These are phyloP conservation scores for Usnea hakonensis DNA, from an alignment of 495 filamentous ascomycete genomes.

Conservation along the genomic window DNA sequence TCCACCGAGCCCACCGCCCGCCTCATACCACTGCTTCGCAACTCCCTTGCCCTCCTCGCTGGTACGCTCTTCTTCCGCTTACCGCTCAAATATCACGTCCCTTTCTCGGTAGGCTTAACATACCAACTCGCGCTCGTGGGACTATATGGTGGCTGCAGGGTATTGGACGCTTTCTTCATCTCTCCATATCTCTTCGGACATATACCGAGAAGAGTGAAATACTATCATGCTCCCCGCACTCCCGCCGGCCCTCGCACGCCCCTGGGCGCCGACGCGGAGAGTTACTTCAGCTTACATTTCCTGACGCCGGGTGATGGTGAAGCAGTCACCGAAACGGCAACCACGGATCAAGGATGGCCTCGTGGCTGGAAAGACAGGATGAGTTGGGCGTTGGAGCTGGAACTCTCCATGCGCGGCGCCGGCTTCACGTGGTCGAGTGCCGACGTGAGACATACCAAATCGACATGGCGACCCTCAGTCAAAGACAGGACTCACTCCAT, in stretches of 20 bases:
- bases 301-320: conserved; percentile 13
- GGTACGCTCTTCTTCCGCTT: conserved; percentile 22
- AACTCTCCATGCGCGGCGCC: conserved; percentile 23
- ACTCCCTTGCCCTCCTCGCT: conserved; percentile 18
- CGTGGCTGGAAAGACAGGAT: conserved; percentile 17
- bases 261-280: conserved; percentile 7
- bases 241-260: background rate
- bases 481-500: conserved; percentile 20
- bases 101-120: conserved; percentile 23
- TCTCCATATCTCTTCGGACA: conserved; percentile 16
- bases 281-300: conserved; percentile 22
- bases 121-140: conserved; percentile 25
- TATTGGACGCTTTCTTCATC: conserved; percentile 24
- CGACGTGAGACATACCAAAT: conserved; percentile 22
- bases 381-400: conserved; percentile 24
- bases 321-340: conserved; percentile 21
- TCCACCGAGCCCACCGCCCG: background rate
- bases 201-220: conserved; percentile 22
- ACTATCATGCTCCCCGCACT: conserved; percentile 17
- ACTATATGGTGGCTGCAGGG: conserved; percentile 21
- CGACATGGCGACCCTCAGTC: conserved; percentile 21
- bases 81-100: conserved; percentile 22
- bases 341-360: conserved; percentile 17
- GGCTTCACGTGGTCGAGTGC: conserved; percentile 26
- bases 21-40: conserved; percentile 19